Conservation (phyloP, 2,329 filamentous ascomycete species). For the Chaetomiaceae sp. region DNA sequence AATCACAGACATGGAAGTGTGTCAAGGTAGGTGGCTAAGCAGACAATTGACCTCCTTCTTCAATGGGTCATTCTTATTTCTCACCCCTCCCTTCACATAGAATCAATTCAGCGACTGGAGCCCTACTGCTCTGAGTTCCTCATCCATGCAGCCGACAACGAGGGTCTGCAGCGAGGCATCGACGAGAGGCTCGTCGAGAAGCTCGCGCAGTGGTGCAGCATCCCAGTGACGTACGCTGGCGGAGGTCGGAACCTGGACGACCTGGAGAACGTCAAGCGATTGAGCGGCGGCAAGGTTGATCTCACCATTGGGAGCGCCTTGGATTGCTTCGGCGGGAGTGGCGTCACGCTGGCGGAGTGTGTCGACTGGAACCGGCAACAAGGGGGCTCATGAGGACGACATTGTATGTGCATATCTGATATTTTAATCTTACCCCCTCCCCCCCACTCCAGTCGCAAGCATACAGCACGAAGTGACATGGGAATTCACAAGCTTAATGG, state of each 20-base stretch:
- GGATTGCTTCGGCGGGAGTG: conserved; percentile 87
- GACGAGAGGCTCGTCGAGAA: conserved; percentile 75
- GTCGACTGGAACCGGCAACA: conserved; percentile 71
- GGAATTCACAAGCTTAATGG: background rate
- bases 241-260: conserved; percentile 81
- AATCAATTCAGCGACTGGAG: conserved; percentile 72
- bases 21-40: conserved; percentile 70
- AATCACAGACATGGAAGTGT: conserved; percentile 92
- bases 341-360: conserved; percentile 84
- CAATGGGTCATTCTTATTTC: background rate
- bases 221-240: conserved; percentile 93
- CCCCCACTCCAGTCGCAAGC: too few relatives aligned
- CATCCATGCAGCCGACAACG: conserved; percentile 94
- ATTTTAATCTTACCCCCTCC: too few relatives aligned
- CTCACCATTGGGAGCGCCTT: conserved; percentile 93
- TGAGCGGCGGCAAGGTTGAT: conserved; percentile 79
- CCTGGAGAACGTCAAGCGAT: conserved; percentile 68
- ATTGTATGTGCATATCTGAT: too few relatives aligned
- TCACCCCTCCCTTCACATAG: conserved; percentile 37
- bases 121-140: conserved; percentile 95
- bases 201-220: conserved; percentile 78
- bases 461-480: background rate
- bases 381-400: too few relatives aligned
- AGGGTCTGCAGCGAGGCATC: conserved; percentile 86
- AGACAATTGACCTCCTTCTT: conserved; percentile 15